Base-by-base conservation (phyloP, 768 basidiomycete genomes). In the Lactarius indigo region DNA sequence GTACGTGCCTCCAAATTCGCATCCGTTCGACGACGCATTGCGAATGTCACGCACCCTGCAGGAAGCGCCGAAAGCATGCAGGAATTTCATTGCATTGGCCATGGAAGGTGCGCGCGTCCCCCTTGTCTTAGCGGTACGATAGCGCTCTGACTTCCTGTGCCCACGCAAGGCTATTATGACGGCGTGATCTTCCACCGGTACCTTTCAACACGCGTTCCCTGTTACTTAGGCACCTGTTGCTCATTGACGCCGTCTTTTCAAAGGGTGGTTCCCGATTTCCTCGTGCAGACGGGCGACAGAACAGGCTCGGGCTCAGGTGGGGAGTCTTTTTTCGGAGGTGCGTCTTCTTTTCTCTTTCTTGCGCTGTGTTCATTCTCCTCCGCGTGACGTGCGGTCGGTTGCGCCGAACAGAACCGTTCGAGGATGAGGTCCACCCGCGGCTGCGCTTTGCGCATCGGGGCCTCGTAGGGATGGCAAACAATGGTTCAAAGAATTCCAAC, bases 61-160 rank as follows among this genome's bases (percentile, higher is more conserved):
- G 87, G 96, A 98, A 87, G 87, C 93, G 26, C 97, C 97, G 0
- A 94, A 92, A 81, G 82, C 97, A 76, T 96, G 93, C 75, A 85
- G 96, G 57, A 96, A 96, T 78, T 94, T 95, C 76, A 80, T 96
- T 50, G 86, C 90, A 18, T 82, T 96, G 57, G 88, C 92, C 1
- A 89, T 96, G 85, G 91, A 96, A 82, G 94, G 93, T 92, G 75
- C 72, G 87, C 83, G 18, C 10, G 0, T 30, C n/a, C 23, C 20
- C 18, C 47, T 31, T 41, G 7, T 20, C n/a, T 15, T 18, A 23
- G 28, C 58, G 18, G 5, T 12, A 12, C 47, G 18, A 56, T 20
- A 5, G 50, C 33, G n/a, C 15, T 23, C n/a, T 63, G 18, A 58
- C 23, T 35, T 13, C 33, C 15, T 42, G 64, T 61, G 58, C 37